Evolutionary conservation across 371 early-diverging fungal genomes (phyloP).

Genomic region (Chytridium lagenaria): DNA sequence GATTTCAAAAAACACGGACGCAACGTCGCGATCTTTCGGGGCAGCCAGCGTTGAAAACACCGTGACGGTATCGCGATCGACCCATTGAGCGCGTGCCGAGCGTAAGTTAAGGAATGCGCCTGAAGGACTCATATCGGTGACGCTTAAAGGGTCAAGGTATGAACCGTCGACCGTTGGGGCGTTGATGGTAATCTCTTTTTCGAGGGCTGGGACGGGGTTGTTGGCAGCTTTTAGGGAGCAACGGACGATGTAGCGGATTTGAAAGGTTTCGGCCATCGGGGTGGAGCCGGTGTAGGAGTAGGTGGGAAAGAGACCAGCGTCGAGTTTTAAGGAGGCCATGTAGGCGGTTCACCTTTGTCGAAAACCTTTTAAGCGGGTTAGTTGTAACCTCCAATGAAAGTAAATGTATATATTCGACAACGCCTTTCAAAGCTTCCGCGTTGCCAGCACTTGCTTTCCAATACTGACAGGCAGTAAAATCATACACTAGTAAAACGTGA

Average conservation of each 20-base stretch:
- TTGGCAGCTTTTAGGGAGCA: neutral
- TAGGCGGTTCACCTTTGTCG: conserved; percentile 20
- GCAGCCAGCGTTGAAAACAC: neutral
- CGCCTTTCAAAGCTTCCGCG: too few species aligned
- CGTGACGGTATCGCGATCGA: neutral
- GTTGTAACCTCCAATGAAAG: neutral
- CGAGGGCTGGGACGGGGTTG: conserved; percentile 16
- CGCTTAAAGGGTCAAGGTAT: neutral
- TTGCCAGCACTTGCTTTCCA: too few species aligned
- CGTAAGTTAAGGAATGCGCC: neutral
- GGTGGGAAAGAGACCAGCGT: conserved; percentile 10
- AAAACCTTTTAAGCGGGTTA: conserved; percentile 11
- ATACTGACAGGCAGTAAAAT: too few species aligned
- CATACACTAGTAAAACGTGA: too few species aligned
- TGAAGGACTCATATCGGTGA: neutral
- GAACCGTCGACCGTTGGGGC: conserved; percentile 7
- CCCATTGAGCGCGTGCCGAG: conserved; percentile 10
- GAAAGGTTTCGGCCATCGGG: conserved; percentile 1
- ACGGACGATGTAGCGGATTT: conserved; percentile 19
- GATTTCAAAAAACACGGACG: conserved; percentile 12
- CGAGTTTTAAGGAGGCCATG: conserved; percentile 10
- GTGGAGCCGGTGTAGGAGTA: neutral
- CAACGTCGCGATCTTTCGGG: neutral
- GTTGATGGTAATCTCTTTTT: conserved; percentile 7
- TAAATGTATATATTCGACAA: neutral